Evolutionary conservation across 2,329 filamentous ascomycete species (phyloP).

Genomic region (Microdochium paspali): DNA sequence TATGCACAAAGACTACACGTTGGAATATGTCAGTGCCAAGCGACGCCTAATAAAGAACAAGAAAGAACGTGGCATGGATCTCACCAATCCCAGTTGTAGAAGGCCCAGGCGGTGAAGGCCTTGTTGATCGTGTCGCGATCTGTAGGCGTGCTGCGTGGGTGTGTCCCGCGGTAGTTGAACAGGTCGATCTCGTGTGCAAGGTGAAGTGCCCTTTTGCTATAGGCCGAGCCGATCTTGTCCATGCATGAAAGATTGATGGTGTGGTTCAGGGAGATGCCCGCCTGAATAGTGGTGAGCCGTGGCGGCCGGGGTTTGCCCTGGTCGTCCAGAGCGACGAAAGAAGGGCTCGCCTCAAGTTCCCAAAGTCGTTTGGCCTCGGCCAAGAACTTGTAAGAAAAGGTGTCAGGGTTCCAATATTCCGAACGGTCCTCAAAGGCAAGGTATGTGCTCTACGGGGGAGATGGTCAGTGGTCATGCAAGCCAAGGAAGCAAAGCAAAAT

Average conservation of each 20-base stretch:
- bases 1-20: slow-evolving; percentile 2
- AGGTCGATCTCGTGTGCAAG: slow-evolving; percentile 22
- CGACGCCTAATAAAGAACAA: too few species aligned
- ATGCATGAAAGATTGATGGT: slow-evolving; percentile 21
- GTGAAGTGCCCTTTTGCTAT: slow-evolving; percentile 17
- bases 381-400: slow-evolving; percentile 22
- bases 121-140: slow-evolving; percentile 4
- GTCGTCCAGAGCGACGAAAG: neutral
- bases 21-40: too few species aligned
- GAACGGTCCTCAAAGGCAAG: slow-evolving; percentile 14
- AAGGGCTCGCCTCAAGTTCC: slow-evolving; percentile 15
- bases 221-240: slow-evolving; percentile 26
- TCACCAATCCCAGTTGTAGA: slow-evolving; percentile 12
- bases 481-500: too few species aligned
- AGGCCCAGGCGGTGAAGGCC: slow-evolving; percentile 21
- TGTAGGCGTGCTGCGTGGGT: neutral
- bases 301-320: slow-evolving; percentile 3
- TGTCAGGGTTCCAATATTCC: slow-evolving; percentile 24
- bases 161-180: slow-evolving; percentile 12
- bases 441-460: slow-evolving; percentile 15
- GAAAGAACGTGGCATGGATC: too few species aligned
- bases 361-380: slow-evolving; percentile 25
- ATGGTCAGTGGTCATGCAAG: neutral
- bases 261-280: slow-evolving; percentile 19
- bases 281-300: slow-evolving; percentile 22